Evolutionary conservation across 768 basidiomycete species (phyloP).

Genomic region (Xanthoconium stramineum): DNA sequence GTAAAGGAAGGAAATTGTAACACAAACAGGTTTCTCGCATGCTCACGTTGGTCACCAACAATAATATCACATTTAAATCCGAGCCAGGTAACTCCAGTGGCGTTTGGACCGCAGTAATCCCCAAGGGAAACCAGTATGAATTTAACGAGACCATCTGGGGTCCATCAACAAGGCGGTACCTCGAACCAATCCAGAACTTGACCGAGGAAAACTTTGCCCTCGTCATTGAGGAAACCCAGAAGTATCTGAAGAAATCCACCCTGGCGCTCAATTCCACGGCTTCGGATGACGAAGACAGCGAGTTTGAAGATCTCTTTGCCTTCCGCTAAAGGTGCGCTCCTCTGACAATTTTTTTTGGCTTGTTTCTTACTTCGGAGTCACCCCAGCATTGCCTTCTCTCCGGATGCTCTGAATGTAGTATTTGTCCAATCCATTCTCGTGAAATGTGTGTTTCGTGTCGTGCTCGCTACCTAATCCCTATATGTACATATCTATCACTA

Average conservation of each 20-base stretch:
- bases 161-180: neutral
- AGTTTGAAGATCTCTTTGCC: neutral
- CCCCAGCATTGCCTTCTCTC: too few species aligned
- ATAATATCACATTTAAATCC: neutral
- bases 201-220: neutral
- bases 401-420: too few species aligned
- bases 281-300: neutral
- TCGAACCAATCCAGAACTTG: neutral
- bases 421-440: too few species aligned
- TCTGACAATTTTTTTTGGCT: too few species aligned
- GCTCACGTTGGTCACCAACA: neutral
- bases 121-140: neutral
- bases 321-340: neutral
- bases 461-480: too few species aligned
- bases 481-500: too few species aligned
- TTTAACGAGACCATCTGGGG: neutral
- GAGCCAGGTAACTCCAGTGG: neutral
- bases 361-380: too few species aligned
- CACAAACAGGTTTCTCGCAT: neutral
- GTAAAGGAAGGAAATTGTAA: too few species aligned
- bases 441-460: too few species aligned
- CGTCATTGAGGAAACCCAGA: neutral
- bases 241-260: neutral
- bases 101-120: neutral
- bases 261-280: neutral